Conservation (phyloP, 106 monocot genomes). For the Acorus gramineus region DNA sequence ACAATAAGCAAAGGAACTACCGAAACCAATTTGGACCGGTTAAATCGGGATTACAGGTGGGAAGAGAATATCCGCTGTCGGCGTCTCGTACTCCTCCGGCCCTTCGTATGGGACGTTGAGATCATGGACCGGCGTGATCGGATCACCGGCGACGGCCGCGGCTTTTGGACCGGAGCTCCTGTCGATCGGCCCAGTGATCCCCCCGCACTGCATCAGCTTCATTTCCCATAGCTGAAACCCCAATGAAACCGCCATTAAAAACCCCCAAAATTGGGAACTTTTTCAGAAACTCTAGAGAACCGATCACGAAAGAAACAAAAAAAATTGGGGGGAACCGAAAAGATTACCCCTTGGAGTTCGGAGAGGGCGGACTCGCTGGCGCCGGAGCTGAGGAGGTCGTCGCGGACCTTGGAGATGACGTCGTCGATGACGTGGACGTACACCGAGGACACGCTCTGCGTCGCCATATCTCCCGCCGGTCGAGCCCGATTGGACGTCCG, state of each 20-base stretch:
- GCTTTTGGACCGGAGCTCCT: conserved; percentile 24
- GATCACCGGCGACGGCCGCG: conserved; percentile 3
- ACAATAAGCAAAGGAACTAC: not conserved
- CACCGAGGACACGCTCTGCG: conserved; percentile 46
- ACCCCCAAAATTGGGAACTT: no score
- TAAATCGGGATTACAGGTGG: conserved; percentile 47
- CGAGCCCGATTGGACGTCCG: no score
- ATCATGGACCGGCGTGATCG: conserved; percentile 70
- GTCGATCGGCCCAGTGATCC: conserved; percentile 45
- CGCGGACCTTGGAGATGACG: conserved; percentile 77
- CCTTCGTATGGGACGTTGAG: conserved; percentile 92
- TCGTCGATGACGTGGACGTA: conserved; percentile 90
- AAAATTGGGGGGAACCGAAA: not conserved
- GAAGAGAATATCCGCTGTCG: conserved; percentile 97
- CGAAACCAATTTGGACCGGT: no score
- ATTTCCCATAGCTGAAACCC: conserved; percentile 69
- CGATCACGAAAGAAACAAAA: no score
- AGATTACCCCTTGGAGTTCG: conserved; percentile 80
- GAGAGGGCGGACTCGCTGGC: conserved; percentile 57
- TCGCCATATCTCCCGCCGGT: conserved; percentile 4
- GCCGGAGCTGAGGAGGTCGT: conserved; percentile 56
- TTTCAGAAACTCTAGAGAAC: no score
- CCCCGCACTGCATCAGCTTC: conserved; percentile 92
- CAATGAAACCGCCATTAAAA: not conserved
- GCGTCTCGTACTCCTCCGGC: conserved; percentile 93